Percentiles rank a stretch among this genome's conserved stretches.
Conservation (phyloP, 768 basidiomycete genomes). For the Suillus fuscotomentosus region DNA sequence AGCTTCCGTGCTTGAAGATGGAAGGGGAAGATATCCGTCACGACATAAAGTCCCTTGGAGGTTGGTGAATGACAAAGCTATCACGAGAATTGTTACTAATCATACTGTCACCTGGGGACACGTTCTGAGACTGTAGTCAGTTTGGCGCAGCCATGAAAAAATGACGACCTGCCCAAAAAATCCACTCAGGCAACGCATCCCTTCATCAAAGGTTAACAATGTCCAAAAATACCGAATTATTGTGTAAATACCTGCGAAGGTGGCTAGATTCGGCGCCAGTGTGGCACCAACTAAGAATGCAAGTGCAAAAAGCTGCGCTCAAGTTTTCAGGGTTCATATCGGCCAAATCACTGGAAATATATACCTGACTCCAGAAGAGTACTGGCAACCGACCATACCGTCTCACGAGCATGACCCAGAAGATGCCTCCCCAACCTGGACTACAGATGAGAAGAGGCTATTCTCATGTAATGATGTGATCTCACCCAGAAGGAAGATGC, state of each 20-base stretch:
- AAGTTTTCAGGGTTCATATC: background rate
- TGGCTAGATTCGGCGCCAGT: constrained; percentile 45
- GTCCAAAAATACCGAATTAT: background rate
- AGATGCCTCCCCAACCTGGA: constrained; percentile 30
- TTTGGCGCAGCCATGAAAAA: background rate
- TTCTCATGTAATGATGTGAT: background rate
- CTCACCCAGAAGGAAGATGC: constrained; percentile 45
- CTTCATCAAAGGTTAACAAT: constrained; percentile 10
- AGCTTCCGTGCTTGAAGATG: constrained; percentile 52
- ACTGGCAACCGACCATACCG: constrained; percentile 30
- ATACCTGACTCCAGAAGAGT: constrained; percentile 28
- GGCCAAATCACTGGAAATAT: background rate
- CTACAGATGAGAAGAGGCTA: background rate
- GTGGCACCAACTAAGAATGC: constrained; percentile 54
- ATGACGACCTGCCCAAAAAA: constrained; percentile 28
- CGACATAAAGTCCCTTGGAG: constrained; percentile 40
- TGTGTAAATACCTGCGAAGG: constrained; percentile 41
- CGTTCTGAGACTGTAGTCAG: constrained; percentile 30
- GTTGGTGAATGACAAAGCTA: background rate
- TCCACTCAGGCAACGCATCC: constrained; percentile 29
- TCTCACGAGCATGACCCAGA: constrained; percentile 30
- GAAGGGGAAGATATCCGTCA: constrained; percentile 54
- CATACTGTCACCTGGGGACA: constrained; percentile 51
- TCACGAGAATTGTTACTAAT: background rate
- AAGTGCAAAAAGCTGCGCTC: constrained; percentile 36